These are phyloP conservation scores for Brassica carinata DNA, from an alignment of 345 rosid species.

Conservation along the genomic window DNA sequence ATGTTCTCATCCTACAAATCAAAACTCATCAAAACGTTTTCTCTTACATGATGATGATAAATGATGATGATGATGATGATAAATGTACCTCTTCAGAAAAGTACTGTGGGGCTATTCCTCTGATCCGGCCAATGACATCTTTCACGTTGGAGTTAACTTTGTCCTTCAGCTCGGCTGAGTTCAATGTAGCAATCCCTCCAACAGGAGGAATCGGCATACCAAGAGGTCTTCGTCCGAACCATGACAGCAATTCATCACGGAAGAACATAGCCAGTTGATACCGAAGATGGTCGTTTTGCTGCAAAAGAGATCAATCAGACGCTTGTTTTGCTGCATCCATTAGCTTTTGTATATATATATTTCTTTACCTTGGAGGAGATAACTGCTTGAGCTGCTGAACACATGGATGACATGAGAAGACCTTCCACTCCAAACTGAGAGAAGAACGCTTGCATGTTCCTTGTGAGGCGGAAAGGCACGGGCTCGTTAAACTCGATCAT, in stretches of 20 bases:
- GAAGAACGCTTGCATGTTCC: constrained; percentile 94
- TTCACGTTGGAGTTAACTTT: constrained; percentile 82
- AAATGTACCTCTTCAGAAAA: constrained; percentile 79
- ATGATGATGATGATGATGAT: constrained; percentile 3
- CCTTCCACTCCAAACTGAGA: constrained; percentile 95
- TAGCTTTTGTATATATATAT: neutral
- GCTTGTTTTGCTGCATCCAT: neutral
- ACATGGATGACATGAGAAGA: constrained; percentile 80
- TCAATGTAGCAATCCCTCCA: constrained; percentile 65
- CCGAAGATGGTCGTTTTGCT: constrained; percentile 92
- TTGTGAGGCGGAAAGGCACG: constrained; percentile 93
- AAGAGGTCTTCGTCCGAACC: constrained; percentile 95
- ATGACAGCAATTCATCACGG: constrained; percentile 87
- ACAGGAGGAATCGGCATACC: constrained; percentile 61
- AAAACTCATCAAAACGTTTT: constrained; percentile 17
- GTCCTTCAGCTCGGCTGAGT: constrained; percentile 70
- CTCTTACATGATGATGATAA: constrained; percentile 4
- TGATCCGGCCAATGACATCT: constrained; percentile 68
- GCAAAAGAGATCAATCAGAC: constrained; percentile 29
- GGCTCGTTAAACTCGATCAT: constrained; percentile 88
- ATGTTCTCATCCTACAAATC: constrained; percentile 69
- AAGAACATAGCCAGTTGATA: constrained; percentile 97
- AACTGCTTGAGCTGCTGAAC: constrained; percentile 88
- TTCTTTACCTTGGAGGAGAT: constrained; percentile 45
- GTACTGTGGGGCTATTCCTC: constrained; percentile 74